Evolutionary conservation across 306 rosid species (phyloP), one percentile per base, ranked within the genome.

Genomic region (Notholithocarpus densiflorus): DNA sequence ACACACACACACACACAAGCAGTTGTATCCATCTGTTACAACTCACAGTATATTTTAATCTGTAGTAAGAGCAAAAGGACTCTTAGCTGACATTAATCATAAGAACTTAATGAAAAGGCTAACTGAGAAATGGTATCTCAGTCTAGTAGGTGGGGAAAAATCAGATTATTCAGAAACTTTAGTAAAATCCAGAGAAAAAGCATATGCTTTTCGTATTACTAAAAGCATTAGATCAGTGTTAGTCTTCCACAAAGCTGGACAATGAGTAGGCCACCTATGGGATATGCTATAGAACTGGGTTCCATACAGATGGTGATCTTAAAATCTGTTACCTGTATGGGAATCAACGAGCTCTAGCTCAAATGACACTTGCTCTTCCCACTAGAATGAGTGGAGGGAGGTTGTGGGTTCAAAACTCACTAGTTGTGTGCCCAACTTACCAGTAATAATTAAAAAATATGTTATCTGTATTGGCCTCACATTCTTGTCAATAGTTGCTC

Each of bases 231-330:
- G 69, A 53, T 69, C 37, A 27, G 34, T 56, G 69, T 23, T 10
- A 21, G 68, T 76, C 82, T 56, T 73, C 75, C 76, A 81, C 80
- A 70, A 10, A 26, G 32, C 68, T 29, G 70, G 70, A 29, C 29
- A 18, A 6, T 27, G 21, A 27, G 70, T 61, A 24, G 45, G 8
- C 19, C 18, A 64, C 23, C 70, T 3, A 29, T 15, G 21, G 17
- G 23, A 27, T 31, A 64, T 64, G 43, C 45, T 31, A 29, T n/a
- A 17, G 10, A 64, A 29, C 14, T 15, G 70, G 43, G 43, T 64
- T 40, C 45, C 65, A 59, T 14, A 64, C 31, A 64, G 70, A 64
- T 29, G 68, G 45, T 29, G 70, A 64, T 29, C 43, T 29, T 29
- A 40, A 7, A 40, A 40, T 40, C 45, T 40, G 45, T 40, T 40